Evolutionary conservation across 176 grass and related monocot species (phyloP).

Genomic region (Triticum timopheevii): DNA sequence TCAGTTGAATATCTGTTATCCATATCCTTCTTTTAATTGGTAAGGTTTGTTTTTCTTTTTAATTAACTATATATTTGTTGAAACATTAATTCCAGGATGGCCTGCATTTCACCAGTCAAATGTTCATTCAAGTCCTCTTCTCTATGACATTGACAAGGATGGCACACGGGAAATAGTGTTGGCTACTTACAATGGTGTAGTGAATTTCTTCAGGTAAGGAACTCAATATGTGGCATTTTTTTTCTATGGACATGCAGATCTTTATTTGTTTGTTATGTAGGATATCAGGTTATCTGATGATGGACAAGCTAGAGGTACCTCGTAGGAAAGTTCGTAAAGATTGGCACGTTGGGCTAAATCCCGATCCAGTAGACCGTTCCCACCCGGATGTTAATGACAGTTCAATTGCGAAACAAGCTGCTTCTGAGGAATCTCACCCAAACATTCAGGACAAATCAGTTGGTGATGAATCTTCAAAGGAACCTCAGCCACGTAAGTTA

Average conservation of each 20-base stretch:
- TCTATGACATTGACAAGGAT: constrained; percentile 94
- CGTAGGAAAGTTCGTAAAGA: constrained; percentile 88
- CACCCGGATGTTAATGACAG: constrained; percentile 95
- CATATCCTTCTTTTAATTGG: not conserved
- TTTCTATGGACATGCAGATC: not conserved
- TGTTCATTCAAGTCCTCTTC: constrained; percentile 83
- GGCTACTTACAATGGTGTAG: constrained; percentile 89
- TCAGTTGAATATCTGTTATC: not conserved
- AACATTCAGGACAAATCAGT: constrained; percentile 31
- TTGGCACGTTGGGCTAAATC: constrained; percentile 89
- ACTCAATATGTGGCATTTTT: not conserved
- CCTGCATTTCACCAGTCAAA: constrained; percentile 96
- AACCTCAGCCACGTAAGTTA: constrained; percentile 18
- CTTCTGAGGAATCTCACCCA: constrained; percentile 41
- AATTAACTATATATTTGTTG: constrained; percentile 5
- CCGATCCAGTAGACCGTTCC: constrained; percentile 77
- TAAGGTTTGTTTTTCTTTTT: constrained; percentile 8
- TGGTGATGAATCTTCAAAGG: constrained; percentile 26
- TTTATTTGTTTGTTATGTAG: constrained; percentile 58
- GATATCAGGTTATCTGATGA: constrained; percentile 93
- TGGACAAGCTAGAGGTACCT: constrained; percentile 95
- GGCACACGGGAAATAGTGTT: constrained; percentile 83
- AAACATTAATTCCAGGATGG: constrained; percentile 57
- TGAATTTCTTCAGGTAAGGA: constrained; percentile 89
- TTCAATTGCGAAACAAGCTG: constrained; percentile 51